Percentiles rank a stretch among this genome's conserved stretches.
phyloP scores from a whole-genome alignment of 192 early-diverging fungal species.

The Rhizoclosmatium sp. region DNA sequence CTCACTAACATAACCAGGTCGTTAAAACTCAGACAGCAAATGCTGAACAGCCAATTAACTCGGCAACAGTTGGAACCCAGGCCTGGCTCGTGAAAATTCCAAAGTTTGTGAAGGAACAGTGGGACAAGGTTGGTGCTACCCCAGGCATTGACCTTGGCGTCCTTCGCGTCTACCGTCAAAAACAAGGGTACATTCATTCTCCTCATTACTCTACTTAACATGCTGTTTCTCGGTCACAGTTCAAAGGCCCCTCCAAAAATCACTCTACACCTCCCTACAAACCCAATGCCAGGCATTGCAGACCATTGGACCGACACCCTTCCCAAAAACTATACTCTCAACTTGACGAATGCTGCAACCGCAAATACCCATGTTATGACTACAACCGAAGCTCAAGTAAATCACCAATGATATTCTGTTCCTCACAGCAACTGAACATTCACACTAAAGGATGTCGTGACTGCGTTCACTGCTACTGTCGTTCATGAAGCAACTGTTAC shows the following conservation, averaged over 20 bases:
- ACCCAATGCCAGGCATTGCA: constrained; percentile 74
- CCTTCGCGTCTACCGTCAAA: constrained; percentile 68
- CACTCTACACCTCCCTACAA: constrained; percentile 44
- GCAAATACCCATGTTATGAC: constrained; percentile 83
- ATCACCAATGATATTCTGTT: too few relatives aligned
- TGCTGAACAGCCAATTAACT: constrained; percentile 3
- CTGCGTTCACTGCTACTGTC: constrained; percentile 45
- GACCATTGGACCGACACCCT: constrained; percentile 65
- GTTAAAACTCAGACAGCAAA: constrained; percentile 18
- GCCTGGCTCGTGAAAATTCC: constrained; percentile 95
- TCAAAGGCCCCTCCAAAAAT: constrained; percentile 29
- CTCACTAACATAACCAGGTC: neutral
- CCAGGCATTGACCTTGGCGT: constrained; percentile 79
- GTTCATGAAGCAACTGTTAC: constrained; percentile 50
- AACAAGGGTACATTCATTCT: neutral
- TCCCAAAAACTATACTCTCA: constrained; percentile 86
- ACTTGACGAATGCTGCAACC: constrained; percentile 72
- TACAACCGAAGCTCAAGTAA: constrained; percentile 56
- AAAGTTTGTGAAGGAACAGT: constrained; percentile 85
- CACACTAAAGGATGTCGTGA: constrained; percentile 20
- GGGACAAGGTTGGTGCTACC: constrained; percentile 52
- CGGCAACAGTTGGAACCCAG: constrained; percentile 1
- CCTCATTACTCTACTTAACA: neutral
- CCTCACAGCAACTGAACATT: too few relatives aligned
- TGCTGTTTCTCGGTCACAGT: neutral